These are phyloP conservation scores for Epichloe festucae DNA, from an alignment of 2,329 filamentous ascomycete genomes.

Conservation along the genomic window DNA sequence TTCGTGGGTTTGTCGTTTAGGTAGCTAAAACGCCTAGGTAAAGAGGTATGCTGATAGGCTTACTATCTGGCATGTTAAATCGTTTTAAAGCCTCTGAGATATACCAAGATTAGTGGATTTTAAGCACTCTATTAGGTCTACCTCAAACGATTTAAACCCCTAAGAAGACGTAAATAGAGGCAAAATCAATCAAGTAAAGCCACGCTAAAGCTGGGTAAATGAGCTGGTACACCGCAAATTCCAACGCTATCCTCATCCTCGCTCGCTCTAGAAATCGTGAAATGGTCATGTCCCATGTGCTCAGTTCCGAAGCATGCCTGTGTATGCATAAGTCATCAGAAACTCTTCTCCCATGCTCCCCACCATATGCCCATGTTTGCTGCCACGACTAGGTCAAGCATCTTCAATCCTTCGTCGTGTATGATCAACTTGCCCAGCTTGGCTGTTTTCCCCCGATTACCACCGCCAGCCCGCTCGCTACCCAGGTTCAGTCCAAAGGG, in stretches of 20 bases:
- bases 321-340: conserved; percentile 11
- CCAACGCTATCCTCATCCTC: neutral
- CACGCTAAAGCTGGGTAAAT: neutral
- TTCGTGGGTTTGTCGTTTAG: too few relatives aligned
- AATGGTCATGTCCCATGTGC: neutral
- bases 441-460: conserved; percentile 66
- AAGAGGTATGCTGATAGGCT: too few relatives aligned
- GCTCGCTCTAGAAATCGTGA: neutral
- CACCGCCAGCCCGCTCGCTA: conserved; percentile 73
- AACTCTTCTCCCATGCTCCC: conserved; percentile 62
- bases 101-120: too few relatives aligned
- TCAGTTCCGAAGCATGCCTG: neutral
- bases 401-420: conserved; percentile 80
- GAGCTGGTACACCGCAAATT: neutral
- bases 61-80: too few relatives aligned
- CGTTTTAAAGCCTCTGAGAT: too few relatives aligned
- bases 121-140: too few relatives aligned
- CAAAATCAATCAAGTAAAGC: too few relatives aligned
- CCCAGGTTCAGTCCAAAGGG: conserved; percentile 63
- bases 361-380: conserved; percentile 92
- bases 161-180: too few relatives aligned
- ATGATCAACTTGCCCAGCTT: conserved; percentile 92
- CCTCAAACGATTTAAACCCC: too few relatives aligned
- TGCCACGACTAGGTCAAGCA: conserved; percentile 85
- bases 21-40: too few relatives aligned